These are phyloP conservation scores for Phytophthora aleatoria DNA, from an alignment of 352 stramenopile genomes.

Conservation along the genomic window DNA sequence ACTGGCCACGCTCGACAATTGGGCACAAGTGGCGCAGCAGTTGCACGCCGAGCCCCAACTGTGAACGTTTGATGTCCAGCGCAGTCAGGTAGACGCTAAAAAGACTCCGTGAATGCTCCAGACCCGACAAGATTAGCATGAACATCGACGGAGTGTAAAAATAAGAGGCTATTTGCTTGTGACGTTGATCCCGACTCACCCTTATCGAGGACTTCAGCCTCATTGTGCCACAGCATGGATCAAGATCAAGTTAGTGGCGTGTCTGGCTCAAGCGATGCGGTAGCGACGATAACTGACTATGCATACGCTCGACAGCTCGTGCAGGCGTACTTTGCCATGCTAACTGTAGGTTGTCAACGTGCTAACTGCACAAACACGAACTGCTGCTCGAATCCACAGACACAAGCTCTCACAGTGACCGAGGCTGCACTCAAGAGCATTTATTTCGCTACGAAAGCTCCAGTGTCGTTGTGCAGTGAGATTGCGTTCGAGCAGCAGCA, in stretches of 20 bases:
- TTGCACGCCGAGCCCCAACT: constrained; percentile 43
- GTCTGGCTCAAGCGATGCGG: not conserved
- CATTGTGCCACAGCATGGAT: constrained; percentile 20
- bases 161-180: constrained; percentile 35
- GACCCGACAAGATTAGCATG: constrained; percentile 33
- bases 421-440: constrained; percentile 63
- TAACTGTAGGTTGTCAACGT: constrained; percentile 53
- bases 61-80: constrained; percentile 30
- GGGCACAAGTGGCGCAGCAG: constrained; percentile 56
- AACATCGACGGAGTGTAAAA: constrained; percentile 29
- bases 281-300: constrained; percentile 13
- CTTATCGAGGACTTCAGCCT: constrained; percentile 5
- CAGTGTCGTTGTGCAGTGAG: constrained; percentile 49
- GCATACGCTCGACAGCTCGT: constrained; percentile 67
- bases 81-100: constrained; percentile 18
- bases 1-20: constrained; percentile 69
- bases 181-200: constrained; percentile 20
- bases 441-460: constrained; percentile 42
- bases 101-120: constrained; percentile 25
- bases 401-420: constrained; percentile 25
- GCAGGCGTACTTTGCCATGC: constrained; percentile 61
- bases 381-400: constrained; percentile 43
- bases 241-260: constrained; percentile 9
- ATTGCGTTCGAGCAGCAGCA: constrained; percentile 16
- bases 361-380: constrained; percentile 39